Evolutionary conservation across 805 yeast species (phyloP), one percentile per base, ranked within the genome.

Genomic region (Candida patagonica): DNA sequence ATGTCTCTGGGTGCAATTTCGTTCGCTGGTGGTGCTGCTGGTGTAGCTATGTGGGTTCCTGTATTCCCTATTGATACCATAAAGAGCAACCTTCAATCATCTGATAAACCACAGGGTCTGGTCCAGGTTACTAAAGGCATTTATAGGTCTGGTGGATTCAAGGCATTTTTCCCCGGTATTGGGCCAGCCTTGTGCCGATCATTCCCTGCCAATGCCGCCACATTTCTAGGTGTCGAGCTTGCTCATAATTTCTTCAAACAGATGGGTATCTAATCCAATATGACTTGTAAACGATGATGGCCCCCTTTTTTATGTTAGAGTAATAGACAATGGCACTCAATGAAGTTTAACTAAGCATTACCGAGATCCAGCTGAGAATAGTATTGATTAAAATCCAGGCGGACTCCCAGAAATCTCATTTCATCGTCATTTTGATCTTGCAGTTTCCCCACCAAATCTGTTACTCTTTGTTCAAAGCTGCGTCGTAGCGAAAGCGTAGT

Each of bases 181-280:
- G 96, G 96, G 0, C 96, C 98, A 5, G 97, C 97, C 2, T 66
- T 89, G 55, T 75, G 86, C 20, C 74, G 98, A 61, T 80, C 94
- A 30, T 89, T 92, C 80, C 97, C 97, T 2, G 97, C 97, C 17
- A 89, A 92, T 62, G 98, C 98, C n/a, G 97, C 98, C 6, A 88
- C 97, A 2, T 89, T 89, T 66, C 73, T 86, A 26, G 98, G 97
- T 35, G 97, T 89, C 23, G 98, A 89, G 60, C 55, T 88, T 42
- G 84, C 95, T 17, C 56, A 59, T 51, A 46, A 55, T 38, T 49
- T 54, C 36, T 62, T 66, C 53, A 52, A 13, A 6, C 8, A 15
- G 7, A 3, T 19, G 24, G 17, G 26, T 20, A 16, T 16, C 17
- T 32, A 21, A 33, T n/a, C n/a, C n/a, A n/a, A n/a, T n/a, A n/a